These are phyloP conservation scores for Tuber aestivum DNA, from an alignment of 495 filamentous ascomycete genomes.

Conservation along the genomic window DNA sequence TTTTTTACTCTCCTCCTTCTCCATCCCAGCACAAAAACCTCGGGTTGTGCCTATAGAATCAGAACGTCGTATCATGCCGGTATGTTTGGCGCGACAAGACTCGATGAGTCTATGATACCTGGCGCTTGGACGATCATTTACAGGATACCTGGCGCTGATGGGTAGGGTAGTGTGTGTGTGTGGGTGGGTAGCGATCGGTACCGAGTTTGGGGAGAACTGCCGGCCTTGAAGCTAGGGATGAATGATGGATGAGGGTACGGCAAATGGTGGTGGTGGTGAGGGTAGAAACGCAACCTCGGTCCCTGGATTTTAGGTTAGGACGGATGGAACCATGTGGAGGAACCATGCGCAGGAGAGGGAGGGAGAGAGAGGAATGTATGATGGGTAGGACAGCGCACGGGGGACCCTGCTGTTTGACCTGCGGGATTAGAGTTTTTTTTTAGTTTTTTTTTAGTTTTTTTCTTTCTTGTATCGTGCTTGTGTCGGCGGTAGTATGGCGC, in stretches of 20 bases:
- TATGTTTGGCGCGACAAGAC: too few relatives aligned
- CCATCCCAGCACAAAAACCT: too few relatives aligned
- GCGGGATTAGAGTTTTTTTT: too few relatives aligned
- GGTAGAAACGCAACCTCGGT: neutral
- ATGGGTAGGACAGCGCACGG: too few relatives aligned
- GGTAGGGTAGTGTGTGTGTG: too few relatives aligned
- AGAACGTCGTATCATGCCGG: too few relatives aligned
- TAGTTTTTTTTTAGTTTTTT: too few relatives aligned
- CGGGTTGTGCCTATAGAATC: too few relatives aligned
- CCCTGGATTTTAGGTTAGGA: neutral
- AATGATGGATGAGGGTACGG: neutral
- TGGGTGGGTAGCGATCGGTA: neutral
- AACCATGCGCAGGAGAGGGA: neutral
- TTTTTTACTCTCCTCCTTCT: too few relatives aligned
- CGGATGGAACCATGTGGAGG: neutral
- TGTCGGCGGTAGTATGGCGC: neutral
- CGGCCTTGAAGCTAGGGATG: neutral
- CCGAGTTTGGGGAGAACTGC: neutral
- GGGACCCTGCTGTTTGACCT: neutral
- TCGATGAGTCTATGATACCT: conserved; percentile 3
- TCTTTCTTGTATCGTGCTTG: neutral
- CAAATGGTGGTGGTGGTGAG: neutral
- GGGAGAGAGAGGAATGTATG: too few relatives aligned
- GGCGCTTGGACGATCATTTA: too few relatives aligned
- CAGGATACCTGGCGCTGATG: neutral